Evolutionary conservation across 1,139 yeast species (phyloP), one percentile per base, ranked within the genome.

Genomic region (Saccharomyces pastorianus): DNA sequence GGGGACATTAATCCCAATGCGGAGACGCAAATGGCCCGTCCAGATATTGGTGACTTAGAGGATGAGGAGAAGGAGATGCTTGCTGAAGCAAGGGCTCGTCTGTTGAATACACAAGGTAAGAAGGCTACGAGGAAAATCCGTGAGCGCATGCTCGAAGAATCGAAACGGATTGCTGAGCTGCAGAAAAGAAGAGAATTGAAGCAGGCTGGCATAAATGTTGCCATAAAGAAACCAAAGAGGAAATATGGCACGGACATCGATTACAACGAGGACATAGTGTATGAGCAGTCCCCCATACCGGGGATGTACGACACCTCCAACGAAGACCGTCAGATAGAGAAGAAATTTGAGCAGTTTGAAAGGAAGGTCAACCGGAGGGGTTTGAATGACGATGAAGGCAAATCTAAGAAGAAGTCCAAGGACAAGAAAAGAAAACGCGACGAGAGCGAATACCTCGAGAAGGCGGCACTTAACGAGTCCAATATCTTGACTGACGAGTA

Each of bases 51-150:
- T 8, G 89, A 84, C 47, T 74, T 89, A 76, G 91, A 84, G 57
- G 97, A 90, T 54, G 96, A 89, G 57, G 96, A 93, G 63, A 73
- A 81, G 58, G 98, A 93, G 67, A 90, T 93, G 97, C 72, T 93
- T 8, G 83, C 91, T 8, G 99, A 93, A 66, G 98, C 99, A 0
- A 80, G 87, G 53, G 96, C 97, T 0, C 79, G 99, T 62, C 73
- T 93, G 60, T 88, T 96, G 8, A 91, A 89, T 63, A 91, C 97
- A 0, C 93, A 87, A 67, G 99, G 99, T 58, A 90, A 91, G 63
- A 93, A 93, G 71, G 98, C 98, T 0, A 88, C 90, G 58, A 73
- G 99, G 56, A 88, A 91, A 66, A 89, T 87, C 3, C 76, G 99
- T 54, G 99, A 93, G 65, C 75, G 95, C 54, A 79, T 89, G 80